These are phyloP conservation scores for Acrasis kona DNA, from an alignment of 78 protist genomes.

Conservation along the genomic window DNA sequence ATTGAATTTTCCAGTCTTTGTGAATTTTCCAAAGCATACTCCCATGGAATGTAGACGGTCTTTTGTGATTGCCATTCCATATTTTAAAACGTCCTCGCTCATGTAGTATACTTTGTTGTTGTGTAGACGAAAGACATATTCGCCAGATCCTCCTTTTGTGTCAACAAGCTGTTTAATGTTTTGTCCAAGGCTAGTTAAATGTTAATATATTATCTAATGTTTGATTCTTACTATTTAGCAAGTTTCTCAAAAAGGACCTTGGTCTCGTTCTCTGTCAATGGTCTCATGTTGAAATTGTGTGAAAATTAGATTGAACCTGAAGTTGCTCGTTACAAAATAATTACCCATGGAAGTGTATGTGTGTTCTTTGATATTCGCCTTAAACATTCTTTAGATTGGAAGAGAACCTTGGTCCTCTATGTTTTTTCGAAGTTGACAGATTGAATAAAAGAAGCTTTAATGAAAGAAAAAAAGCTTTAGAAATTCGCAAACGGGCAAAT, in stretches of 20 bases:
- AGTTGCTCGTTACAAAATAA: no score
- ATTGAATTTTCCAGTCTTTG: slow-evolving; percentile 83
- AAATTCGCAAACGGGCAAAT: no score
- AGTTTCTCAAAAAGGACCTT: slow-evolving; percentile 91
- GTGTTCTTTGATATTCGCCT: no score
- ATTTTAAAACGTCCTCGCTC: slow-evolving; percentile 17
- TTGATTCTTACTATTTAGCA: slow-evolving; percentile 48
- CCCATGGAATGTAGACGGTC: slow-evolving; percentile 80
- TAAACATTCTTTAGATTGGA: no score
- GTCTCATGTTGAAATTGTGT: slow-evolving; percentile 80
- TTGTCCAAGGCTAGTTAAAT: slow-evolving; percentile 78
- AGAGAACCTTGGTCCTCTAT: no score
- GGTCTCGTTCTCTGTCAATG: slow-evolving; percentile 95
- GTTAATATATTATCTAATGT: slow-evolving; percentile 9
- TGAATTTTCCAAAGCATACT: slow-evolving; percentile 93
- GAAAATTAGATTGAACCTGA: background rate
- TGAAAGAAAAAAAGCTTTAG: no score
- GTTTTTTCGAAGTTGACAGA: no score
- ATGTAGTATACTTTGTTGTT: slow-evolving; percentile 90
- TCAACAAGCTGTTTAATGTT: slow-evolving; percentile 85
- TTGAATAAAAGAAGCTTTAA: no score
- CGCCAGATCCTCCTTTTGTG: slow-evolving; percentile 83
- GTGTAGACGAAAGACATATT: slow-evolving; percentile 91
- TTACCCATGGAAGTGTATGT: no score
- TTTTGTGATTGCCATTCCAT: slow-evolving; percentile 51